phyloP scores from a whole-genome alignment of 2,329 filamentous ascomycete genomes.

The Paraphaeosphaeria minitans region DNA sequence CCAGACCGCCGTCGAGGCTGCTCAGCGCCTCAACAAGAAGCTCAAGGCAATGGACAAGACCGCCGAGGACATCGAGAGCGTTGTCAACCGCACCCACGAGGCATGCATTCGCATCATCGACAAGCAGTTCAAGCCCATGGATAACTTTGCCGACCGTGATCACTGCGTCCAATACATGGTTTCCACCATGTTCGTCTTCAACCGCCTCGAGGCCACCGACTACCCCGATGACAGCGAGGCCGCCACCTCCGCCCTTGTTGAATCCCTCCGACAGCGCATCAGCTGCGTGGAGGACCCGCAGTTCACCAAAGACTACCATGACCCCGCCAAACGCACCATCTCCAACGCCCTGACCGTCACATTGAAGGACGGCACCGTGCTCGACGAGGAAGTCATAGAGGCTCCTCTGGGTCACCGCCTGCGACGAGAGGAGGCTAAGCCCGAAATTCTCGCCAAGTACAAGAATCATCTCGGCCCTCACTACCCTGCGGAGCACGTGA shows the following conservation, averaged over 20 bases:
- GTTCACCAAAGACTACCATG: conserved; percentile 95
- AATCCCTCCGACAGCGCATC: conserved; percentile 91
- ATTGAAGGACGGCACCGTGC: conserved; percentile 88
- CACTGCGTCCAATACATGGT: conserved; percentile 99
- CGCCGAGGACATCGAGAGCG: conserved; percentile 84
- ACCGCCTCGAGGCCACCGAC: conserved; percentile 89
- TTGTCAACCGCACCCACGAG: conserved; percentile 96
- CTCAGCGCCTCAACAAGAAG: conserved; percentile 83
- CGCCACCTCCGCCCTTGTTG: conserved; percentile 85
- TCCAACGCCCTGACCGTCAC: conserved; percentile 95
- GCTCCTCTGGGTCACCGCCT: conserved; percentile 92
- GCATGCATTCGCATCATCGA: conserved; percentile 99
- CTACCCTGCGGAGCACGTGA: conserved; percentile 75
- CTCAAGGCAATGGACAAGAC: conserved; percentile 86
- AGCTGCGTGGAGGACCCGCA: conserved; percentile 94
- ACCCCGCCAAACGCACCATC: conserved; percentile 91
- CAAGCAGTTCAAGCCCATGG: conserved; percentile 99
- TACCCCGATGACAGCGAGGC: conserved; percentile 93
- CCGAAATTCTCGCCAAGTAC: conserved; percentile 94
- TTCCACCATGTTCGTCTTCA: conserved; percentile 92
- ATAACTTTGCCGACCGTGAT: conserved; percentile 99
- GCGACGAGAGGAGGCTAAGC: conserved; percentile 94
- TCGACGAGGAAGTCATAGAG: conserved; percentile 91
- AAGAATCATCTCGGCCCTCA: conserved; percentile 88
- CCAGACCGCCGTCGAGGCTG: conserved; percentile 95